Evolutionary conservation across 73 alveolate species (phyloP), one percentile per base, ranked within the genome.

Genomic region (Paramecium sexaurelia): DNA sequence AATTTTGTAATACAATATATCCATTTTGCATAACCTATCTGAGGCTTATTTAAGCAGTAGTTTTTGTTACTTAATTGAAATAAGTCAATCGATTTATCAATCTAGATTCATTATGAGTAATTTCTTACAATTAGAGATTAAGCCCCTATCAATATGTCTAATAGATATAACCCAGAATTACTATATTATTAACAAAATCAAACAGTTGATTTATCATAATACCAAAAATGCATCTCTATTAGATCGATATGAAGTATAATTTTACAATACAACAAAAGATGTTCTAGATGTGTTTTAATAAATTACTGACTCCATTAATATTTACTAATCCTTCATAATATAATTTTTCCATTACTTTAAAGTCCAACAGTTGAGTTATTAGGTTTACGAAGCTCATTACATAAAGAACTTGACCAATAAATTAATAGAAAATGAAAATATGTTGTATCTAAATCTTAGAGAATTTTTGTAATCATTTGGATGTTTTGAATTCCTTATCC

Each of bases 51-150:
- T 97, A 94, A 15, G 98, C 96, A 3, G 85, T 91, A 17, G 96
- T 86, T 90, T 92, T 94, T 71, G 47, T 55, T 95, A 66, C 69
- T 97, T 95, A 66, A 84, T 57, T 10, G 96, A 94, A 6, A 96
- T n/a, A n/a, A 20, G 7, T 95, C 95, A 17, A 11, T 33, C 9
- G 96, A n/a, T 7, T 35, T n/a, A 3, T 40, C 55, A 68, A 94
- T 94, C 75, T 94, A 56, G 90, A 95, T 93, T 40, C 96, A 85
- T 88, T 94, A 87, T 55, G 92, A 91, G 89, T 95, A 91, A 55
- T 92, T 92, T 68, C 96, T 95, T 6, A 99, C 99, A 39, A 97
- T 92, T 19, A 99, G 99, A 8, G 98, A 96, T 57, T 95, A 95
- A 32, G 98, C 98, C 35, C 85, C 97, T 20, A 97, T 85, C 32